Evolutionary conservation across 306 rosid species (phyloP), one percentile per base, ranked within the genome.

Genomic region (Corylus avellana): DNA sequence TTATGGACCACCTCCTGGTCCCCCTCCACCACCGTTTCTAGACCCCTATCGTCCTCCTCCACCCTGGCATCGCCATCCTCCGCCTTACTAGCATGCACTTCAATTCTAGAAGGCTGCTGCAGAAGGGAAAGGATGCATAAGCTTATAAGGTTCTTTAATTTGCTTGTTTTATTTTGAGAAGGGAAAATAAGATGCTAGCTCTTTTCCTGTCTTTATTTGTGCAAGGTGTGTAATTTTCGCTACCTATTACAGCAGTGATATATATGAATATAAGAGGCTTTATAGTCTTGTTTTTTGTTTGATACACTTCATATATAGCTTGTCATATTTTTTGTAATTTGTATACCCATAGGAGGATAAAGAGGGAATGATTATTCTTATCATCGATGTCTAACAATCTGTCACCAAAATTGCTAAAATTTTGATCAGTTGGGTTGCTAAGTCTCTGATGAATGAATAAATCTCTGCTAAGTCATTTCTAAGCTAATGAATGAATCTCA

Each of bases 31-130:
- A 3, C 82, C 82, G 3, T 49, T 53, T 46, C 70, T 50, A 22
- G 82, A 77, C 69, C 82, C 85, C 59, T 27, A 66, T 37, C 44
- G 73, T 35, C 82, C 82, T 32, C 75, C 82, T 32, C 75, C 68
- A 12, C 80, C 77, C 5, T 53, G 70, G 75, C 67, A 32, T 29
- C 83, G 61, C 47, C 83, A 77, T 29, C 86, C 83, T 22, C 72
- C 72, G 2, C 75, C 72, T 8, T 77, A 73, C 75, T 82, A 73
- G 59, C 1, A 44, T 44, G 25, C 32, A 32, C 6, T 8, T 48
- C 2, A 22, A 12, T 12, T 46, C 70, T 63, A 14, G 70, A 20
- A 63, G 46, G 44, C 9, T 63, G 17, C n/a, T 46, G 44, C 18
- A 13, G 17, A 67, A 42, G 51, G 51, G 39, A 39, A 44, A 68